Evolutionary conservation across 164 flowering plant species (phyloP).

Genomic region (Malania oleifera): DNA sequence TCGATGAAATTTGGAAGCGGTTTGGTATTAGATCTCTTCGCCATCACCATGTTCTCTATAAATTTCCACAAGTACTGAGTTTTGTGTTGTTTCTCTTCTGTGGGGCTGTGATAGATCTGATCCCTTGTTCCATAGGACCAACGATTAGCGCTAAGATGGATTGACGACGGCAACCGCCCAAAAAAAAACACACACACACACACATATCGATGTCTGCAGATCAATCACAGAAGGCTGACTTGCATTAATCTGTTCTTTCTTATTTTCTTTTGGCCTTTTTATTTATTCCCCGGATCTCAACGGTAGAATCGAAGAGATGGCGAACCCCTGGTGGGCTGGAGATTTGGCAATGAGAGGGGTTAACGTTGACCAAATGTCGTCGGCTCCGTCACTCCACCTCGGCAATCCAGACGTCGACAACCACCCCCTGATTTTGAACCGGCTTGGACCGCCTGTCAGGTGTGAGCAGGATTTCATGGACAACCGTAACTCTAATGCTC

Average conservation of each 20-base stretch:
- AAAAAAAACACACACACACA: no score
- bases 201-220: no score
- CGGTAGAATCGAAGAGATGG: conserved; percentile 45
- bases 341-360: conserved; percentile 57
- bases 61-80: conserved; percentile 6
- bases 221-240: no score
- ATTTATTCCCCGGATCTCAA: no score
- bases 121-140: neutral
- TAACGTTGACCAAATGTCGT: conserved; percentile 22
- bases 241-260: no score
- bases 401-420: conserved; percentile 43
- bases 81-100: neutral
- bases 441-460: conserved; percentile 20
- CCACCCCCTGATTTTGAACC: conserved; percentile 20
- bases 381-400: conserved; percentile 45
- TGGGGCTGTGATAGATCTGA: conserved; percentile 10
- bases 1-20: conserved; percentile 4
- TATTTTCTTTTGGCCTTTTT: no score
- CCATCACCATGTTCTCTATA: neutral
- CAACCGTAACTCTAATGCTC: conserved; percentile 10
- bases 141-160: conserved; percentile 40
- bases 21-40: conserved; percentile 10
- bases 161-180: no score
- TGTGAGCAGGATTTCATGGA: conserved; percentile 46
- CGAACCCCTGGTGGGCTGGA: conserved; percentile 85